Evolutionary conservation across 2,329 filamentous ascomycete species (phyloP).

Genomic region (Neurospora sp.): DNA sequence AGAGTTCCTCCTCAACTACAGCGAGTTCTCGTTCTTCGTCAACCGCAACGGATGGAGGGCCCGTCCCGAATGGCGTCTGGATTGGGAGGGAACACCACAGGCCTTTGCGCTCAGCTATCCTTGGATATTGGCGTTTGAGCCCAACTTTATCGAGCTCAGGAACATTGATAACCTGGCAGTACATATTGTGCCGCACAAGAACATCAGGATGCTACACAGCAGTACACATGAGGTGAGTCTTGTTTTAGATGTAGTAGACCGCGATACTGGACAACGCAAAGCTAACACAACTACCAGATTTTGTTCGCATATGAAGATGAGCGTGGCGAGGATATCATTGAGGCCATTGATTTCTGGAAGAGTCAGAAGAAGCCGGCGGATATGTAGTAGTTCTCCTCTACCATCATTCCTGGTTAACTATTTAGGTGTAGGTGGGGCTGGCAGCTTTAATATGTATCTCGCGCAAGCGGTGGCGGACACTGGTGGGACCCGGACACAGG

Average conservation of each 20-base stretch:
- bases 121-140: slow-evolving; percentile 94
- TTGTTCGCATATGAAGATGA: slow-evolving; percentile 97
- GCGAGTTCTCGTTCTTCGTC: slow-evolving; percentile 98
- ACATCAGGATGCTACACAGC: slow-evolving; percentile 94
- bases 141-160: slow-evolving; percentile 93
- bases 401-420: not conserved
- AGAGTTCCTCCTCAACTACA: slow-evolving; percentile 96
- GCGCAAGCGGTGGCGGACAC: not conserved
- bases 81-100: slow-evolving; percentile 91
- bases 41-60: slow-evolving; percentile 97
- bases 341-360: slow-evolving; percentile 95
- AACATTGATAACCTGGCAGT: slow-evolving; percentile 92
- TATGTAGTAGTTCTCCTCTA: not conserved
- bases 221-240: slow-evolving; percentile 83
- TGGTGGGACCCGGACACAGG: not conserved
- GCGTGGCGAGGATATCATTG: slow-evolving; percentile 82
- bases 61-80: slow-evolving; percentile 90
- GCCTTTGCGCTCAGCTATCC: slow-evolving; percentile 92
- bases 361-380: slow-evolving; percentile 40
- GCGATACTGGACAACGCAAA: not conserved
- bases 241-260: too few species aligned
- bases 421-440: not conserved
- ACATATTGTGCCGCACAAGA: slow-evolving; percentile 92
- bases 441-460: not conserved
- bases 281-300: slow-evolving; percentile 51